A percentile compares a stretch with the other conserved stretches of the same genome.
phyloP scores from a whole-genome alignment of 2,329 filamentous ascomycete species.

The Colletotrichum shisoi region DNA sequence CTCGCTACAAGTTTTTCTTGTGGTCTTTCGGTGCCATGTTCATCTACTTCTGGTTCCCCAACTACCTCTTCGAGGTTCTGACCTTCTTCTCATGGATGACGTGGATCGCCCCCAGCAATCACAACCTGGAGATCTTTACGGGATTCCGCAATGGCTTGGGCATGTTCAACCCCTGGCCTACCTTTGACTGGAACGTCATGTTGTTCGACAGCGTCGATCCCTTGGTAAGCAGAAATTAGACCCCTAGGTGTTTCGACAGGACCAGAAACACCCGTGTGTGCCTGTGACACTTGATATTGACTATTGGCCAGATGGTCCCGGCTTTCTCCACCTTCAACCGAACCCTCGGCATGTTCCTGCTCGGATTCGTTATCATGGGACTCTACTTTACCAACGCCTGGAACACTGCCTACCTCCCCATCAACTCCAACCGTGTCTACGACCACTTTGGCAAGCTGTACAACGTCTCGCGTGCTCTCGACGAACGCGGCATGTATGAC shows the following conservation, averaged over 20 bases:
- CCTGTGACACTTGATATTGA: not conserved
- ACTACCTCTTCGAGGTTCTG: conserved; percentile 59
- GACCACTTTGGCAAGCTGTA: conserved; percentile 52
- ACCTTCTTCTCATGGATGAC: conserved; percentile 61
- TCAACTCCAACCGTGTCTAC: conserved; percentile 52
- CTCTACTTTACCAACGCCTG: conserved; percentile 49
- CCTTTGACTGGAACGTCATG: conserved; percentile 56
- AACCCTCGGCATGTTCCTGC: conserved; percentile 46
- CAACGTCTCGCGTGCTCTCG: conserved; percentile 50
- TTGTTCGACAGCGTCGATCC: conserved; percentile 41
- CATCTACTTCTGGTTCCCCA: conserved; percentile 63
- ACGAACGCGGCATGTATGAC: conserved; percentile 50
- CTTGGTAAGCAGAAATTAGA: conserved; percentile 6
- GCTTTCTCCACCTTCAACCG: conserved; percentile 51
- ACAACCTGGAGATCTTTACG: conserved; percentile 49
- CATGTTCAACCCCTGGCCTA: conserved; percentile 55
- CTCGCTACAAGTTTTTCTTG: conserved; percentile 58
- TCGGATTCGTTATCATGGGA: conserved; percentile 45
- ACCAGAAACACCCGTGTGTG: not conserved
- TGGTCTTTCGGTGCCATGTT: conserved; percentile 58
- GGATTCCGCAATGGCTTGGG: conserved; percentile 52
- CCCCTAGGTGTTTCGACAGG: not conserved
- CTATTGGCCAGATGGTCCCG: conserved; percentile 43
- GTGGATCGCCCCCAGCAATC: conserved; percentile 59
- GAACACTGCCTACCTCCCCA: conserved; percentile 51